These are phyloP conservation scores for Murraya paniculata DNA, from an alignment of 345 rosid genomes.

Conservation along the genomic window DNA sequence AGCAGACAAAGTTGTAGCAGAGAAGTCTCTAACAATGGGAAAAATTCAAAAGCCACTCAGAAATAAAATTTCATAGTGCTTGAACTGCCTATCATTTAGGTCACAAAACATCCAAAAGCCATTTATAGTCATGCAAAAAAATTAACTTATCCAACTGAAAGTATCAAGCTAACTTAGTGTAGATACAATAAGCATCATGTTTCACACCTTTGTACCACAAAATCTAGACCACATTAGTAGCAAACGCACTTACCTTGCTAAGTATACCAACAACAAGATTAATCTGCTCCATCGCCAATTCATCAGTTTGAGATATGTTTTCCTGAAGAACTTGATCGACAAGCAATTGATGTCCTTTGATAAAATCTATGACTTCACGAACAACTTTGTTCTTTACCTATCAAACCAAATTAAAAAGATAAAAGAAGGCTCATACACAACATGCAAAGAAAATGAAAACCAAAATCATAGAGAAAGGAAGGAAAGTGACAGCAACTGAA, in stretches of 20 bases:
- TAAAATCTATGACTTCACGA: conserved; percentile 75
- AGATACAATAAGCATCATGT: background rate
- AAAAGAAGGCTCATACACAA: conserved; percentile 1
- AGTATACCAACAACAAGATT: conserved; percentile 88
- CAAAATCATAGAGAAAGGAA: background rate
- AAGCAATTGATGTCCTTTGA: conserved; percentile 71
- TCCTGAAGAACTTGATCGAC: conserved; percentile 82
- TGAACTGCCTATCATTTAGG: background rate
- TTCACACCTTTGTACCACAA: background rate
- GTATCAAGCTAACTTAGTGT: conserved; percentile 5
- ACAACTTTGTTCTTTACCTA: conserved; percentile 91
- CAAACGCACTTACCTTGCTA: conserved; percentile 57
- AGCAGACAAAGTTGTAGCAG: background rate
- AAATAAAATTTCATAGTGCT: background rate
- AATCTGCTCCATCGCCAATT: conserved; percentile 79
- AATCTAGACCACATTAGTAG: background rate
- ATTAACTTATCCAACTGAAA: background rate
- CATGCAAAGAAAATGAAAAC: background rate
- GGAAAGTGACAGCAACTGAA: background rate
- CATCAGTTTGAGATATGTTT: conserved; percentile 65
- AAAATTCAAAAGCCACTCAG: background rate
- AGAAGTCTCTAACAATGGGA: background rate
- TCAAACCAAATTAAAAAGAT: conserved; percentile 13
- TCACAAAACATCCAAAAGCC: conserved; percentile 6
- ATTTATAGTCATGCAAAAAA: background rate